Evolutionary conservation across 2,329 filamentous ascomycete genomes (phyloP).

Genomic region (Curvularia lunata): DNA sequence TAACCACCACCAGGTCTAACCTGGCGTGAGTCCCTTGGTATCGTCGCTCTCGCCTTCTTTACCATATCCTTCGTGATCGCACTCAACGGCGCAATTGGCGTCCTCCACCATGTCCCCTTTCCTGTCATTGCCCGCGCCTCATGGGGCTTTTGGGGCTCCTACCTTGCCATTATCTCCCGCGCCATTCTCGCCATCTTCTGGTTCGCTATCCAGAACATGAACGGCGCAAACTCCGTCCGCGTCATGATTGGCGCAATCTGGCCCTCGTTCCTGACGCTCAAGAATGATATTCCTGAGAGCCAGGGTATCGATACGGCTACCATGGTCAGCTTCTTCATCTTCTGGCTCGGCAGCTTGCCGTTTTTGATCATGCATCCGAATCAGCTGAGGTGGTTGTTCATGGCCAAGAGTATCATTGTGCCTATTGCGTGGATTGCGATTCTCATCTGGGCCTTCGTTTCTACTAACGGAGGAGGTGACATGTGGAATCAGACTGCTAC

Average conservation of each 20-base stretch:
- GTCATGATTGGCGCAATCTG: constrained; percentile 64
- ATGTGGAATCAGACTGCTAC: constrained; percentile 56
- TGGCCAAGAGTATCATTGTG: constrained; percentile 55
- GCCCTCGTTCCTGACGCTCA: constrained; percentile 61
- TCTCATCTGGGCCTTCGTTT: constrained; percentile 66
- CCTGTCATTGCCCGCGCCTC: constrained; percentile 62
- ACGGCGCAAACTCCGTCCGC: constrained; percentile 62
- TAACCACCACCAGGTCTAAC: constrained; percentile 52
- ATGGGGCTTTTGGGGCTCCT: constrained; percentile 64
- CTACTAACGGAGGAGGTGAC: constrained; percentile 59
- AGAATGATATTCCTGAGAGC: constrained; percentile 59
- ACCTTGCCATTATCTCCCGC: constrained; percentile 61
- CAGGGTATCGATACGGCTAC: constrained; percentile 64
- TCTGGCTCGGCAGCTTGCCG: constrained; percentile 62
- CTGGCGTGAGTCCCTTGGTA: constrained; percentile 62
- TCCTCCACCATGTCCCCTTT: constrained; percentile 60
- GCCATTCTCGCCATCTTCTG: constrained; percentile 64
- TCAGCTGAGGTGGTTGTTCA: constrained; percentile 61
- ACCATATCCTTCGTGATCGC: constrained; percentile 66
- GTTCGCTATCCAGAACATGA: constrained; percentile 71
- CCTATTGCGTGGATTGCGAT: constrained; percentile 68
- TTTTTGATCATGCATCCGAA: constrained; percentile 63
- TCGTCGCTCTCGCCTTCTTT: constrained; percentile 59
- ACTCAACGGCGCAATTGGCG: constrained; percentile 61
- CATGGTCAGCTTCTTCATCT: constrained; percentile 64